Conservation (phyloP, 306 rosid genomes). For the Boehmeria nivea region DNA sequence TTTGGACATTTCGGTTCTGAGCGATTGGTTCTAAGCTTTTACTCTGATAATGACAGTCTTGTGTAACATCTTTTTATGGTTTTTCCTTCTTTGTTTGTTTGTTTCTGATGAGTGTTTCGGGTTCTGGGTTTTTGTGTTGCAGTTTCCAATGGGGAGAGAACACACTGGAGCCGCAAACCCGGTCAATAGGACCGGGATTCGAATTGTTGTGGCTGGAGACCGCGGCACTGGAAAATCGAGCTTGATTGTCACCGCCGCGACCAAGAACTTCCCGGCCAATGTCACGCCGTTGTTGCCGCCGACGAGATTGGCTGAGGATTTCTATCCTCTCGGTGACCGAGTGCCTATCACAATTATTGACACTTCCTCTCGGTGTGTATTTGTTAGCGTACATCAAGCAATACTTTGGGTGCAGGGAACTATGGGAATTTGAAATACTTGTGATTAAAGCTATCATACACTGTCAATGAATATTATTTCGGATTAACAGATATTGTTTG, state of each 20-base stretch:
- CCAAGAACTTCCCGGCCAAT: conserved; percentile 65
- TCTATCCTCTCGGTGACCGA: conserved; percentile 77
- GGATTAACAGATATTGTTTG: too few species aligned
- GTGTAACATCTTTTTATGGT: too few species aligned
- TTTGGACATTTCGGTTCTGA: too few species aligned
- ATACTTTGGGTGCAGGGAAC: neutral
- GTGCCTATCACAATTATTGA: conserved; percentile 86
- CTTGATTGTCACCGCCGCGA: conserved; percentile 80
- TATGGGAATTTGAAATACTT: neutral
- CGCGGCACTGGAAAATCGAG: conserved; percentile 83
- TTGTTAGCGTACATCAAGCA: neutral
- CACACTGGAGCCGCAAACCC: conserved; percentile 44
- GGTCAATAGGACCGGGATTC: conserved; percentile 52
- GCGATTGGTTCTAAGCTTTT: too few species aligned
- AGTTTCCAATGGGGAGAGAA: conserved; percentile 55
- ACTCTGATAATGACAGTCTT: too few species aligned
- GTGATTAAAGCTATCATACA: neutral
- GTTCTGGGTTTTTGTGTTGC: conserved; percentile 27
- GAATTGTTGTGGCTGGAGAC: conserved; percentile 92
- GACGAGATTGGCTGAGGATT: conserved; percentile 72
- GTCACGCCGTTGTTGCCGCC: conserved; percentile 83
- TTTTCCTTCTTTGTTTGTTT: too few species aligned
- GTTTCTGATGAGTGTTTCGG: conserved; percentile 15
- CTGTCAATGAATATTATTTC: neutral
- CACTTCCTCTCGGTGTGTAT: conserved; percentile 71